phyloP scores from a whole-genome alignment of 306 rosid genomes.

The Gillenia trifoliata region DNA sequence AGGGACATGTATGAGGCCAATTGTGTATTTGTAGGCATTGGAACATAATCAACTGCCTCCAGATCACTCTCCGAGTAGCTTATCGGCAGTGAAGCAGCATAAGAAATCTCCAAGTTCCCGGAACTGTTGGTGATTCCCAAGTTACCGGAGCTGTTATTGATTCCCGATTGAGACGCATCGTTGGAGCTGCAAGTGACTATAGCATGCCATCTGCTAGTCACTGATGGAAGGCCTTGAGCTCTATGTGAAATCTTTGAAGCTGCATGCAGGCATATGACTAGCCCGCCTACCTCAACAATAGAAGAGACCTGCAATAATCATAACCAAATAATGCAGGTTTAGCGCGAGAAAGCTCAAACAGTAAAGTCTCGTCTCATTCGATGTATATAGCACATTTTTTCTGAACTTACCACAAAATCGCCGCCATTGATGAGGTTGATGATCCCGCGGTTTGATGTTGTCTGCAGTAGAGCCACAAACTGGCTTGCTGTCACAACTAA shows the following conservation, averaged over 20 bases:
- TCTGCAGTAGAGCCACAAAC: constrained; percentile 34
- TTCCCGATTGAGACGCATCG: constrained; percentile 9
- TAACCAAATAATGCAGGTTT: neutral
- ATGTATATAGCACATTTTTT: neutral
- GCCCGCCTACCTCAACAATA: constrained; percentile 38
- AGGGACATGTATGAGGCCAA: constrained; percentile 32
- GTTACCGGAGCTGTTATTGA: constrained; percentile 7
- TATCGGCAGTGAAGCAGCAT: constrained; percentile 8
- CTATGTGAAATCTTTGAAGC: constrained; percentile 47
- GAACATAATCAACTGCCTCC: constrained; percentile 28
- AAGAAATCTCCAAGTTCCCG: constrained; percentile 5
- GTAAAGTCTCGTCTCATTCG: too few species aligned
- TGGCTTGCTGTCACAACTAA: constrained; percentile 36
- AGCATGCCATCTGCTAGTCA: constrained; percentile 52
- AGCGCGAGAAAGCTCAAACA: neutral
- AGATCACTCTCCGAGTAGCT: constrained; percentile 39
- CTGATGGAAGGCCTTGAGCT: constrained; percentile 39
- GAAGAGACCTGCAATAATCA: constrained; percentile 29
- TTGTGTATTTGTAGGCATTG: constrained; percentile 34
- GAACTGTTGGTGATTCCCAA: neutral
- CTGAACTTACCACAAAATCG: constrained; percentile 40
- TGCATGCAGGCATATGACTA: constrained; percentile 37
- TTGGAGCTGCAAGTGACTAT: constrained; percentile 37
- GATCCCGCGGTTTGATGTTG: constrained; percentile 21
- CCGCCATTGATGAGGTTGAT: constrained; percentile 41